Evolutionary conservation across 2,329 filamentous ascomycete species (phyloP).

Genomic region (Sclerotinia trifoliorum): DNA sequence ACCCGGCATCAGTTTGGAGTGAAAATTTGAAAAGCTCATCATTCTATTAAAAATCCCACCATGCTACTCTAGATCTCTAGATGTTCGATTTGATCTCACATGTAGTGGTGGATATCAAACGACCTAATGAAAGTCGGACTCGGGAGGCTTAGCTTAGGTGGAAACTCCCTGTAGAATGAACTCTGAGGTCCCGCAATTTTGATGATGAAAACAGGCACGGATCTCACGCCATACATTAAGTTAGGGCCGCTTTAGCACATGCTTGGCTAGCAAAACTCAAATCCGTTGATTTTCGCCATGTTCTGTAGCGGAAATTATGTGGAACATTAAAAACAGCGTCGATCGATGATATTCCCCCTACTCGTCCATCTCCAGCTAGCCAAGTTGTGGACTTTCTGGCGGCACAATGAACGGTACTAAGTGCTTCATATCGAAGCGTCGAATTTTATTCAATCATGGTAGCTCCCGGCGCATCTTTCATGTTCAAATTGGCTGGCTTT

Average conservation of each 20-base stretch:
- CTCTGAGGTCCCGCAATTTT: background rate
- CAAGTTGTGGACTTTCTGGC: background rate
- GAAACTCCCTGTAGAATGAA: background rate
- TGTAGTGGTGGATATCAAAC: background rate
- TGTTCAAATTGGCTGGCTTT: background rate
- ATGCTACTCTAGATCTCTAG: background rate
- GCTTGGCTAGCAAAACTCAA: background rate
- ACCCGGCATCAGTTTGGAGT: background rate
- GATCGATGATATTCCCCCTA: background rate
- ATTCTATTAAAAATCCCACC: slow-evolving; percentile 11
- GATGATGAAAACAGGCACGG: slow-evolving; percentile 17
- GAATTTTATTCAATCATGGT: background rate
- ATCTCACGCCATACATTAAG: slow-evolving; percentile 18
- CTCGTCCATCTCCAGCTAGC: background rate
- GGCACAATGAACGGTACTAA: background rate
- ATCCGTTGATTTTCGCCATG: background rate
- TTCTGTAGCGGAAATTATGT: background rate
- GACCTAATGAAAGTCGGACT: background rate
- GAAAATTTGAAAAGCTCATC: slow-evolving; percentile 13
- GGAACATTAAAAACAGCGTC: background rate
- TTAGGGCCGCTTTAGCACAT: slow-evolving; percentile 13
- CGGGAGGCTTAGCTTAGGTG: too few relatives aligned
- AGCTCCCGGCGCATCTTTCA: background rate
- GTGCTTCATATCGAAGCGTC: slow-evolving; percentile 1
- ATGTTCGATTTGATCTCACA: background rate